A percentile compares a stretch with the other conserved stretches of the same genome.
These are phyloP conservation scores for Diaporthe ilicicola DNA, from an alignment of 2,329 filamentous ascomycete species.

Conservation along the genomic window DNA sequence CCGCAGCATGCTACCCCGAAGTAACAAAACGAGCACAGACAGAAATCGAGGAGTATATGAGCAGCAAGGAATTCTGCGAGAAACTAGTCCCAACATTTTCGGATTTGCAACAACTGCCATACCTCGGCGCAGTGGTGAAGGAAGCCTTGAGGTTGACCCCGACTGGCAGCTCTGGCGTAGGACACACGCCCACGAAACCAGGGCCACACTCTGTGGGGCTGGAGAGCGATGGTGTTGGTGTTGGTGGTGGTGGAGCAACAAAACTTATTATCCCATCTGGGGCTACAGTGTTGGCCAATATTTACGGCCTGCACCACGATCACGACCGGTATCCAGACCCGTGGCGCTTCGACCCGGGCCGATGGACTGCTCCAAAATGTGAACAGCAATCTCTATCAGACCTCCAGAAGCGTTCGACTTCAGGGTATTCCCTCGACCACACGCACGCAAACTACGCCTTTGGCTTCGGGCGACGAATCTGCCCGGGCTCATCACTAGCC, in stretches of 20 bases:
- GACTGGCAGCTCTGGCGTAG: slow-evolving; percentile 29
- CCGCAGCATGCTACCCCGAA: slow-evolving; percentile 23
- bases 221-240: background rate
- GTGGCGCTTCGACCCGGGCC: slow-evolving; percentile 27
- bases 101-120: slow-evolving; percentile 25
- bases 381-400: background rate
- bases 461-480: slow-evolving; percentile 28
- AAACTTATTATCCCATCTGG: slow-evolving; percentile 6
- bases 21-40: slow-evolving; percentile 5
- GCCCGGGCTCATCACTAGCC: slow-evolving; percentile 26
- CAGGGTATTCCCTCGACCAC: slow-evolving; percentile 3
- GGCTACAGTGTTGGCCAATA: slow-evolving; percentile 27
- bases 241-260: background rate
- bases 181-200: slow-evolving; percentile 13
- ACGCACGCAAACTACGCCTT: slow-evolving; percentile 28
- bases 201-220: background rate
- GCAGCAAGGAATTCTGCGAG: background rate
- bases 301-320: slow-evolving; percentile 30
- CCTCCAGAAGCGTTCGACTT: background rate
- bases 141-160: slow-evolving; percentile 30
- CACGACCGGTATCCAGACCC: slow-evolving; percentile 17
- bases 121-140: slow-evolving; percentile 25
- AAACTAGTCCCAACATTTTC: slow-evolving; percentile 6
- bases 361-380: slow-evolving; percentile 3
- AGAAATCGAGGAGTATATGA: slow-evolving; percentile 17